Conservation (phyloP, 306 rosid species). For the Lathyrus oleraceus region DNA sequence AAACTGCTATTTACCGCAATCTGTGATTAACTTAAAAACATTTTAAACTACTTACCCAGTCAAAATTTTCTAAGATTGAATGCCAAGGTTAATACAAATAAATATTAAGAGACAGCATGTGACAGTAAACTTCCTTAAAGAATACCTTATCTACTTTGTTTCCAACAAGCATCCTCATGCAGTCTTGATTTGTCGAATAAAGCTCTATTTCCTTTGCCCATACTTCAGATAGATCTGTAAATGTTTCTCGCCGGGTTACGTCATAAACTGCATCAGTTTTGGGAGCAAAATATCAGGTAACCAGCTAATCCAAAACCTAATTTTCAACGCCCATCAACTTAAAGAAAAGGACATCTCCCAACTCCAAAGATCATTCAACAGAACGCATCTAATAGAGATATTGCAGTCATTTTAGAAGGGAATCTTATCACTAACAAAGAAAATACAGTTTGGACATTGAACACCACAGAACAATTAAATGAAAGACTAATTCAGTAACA, state of each 20-base stretch:
- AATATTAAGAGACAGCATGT: slow-evolving; percentile 5
- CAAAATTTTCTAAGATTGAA: slow-evolving; percentile 19
- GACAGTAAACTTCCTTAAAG: slow-evolving; percentile 14
- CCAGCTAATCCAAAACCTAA: slow-evolving; percentile 21
- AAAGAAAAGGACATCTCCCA: slow-evolving; percentile 12
- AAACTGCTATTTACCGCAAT: not conserved
- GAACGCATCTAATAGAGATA: slow-evolving; percentile 9
- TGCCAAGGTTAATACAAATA: slow-evolving; percentile 14
- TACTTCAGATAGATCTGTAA: slow-evolving; percentile 86
- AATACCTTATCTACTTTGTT: slow-evolving; percentile 96
- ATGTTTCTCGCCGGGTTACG: slow-evolving; percentile 88
- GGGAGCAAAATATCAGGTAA: slow-evolving; percentile 29
- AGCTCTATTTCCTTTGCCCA: slow-evolving; percentile 98
- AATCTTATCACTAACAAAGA: slow-evolving; percentile 1
- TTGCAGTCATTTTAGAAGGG: not conserved
- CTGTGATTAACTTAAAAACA: not conserved
- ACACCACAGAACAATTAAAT: not conserved
- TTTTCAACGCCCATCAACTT: slow-evolving; percentile 4
- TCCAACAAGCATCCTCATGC: slow-evolving; percentile 98
- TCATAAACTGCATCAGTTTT: slow-evolving; percentile 68
- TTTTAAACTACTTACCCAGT: not conserved
- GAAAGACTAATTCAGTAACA: slow-evolving; percentile 14
- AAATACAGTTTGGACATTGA: slow-evolving; percentile 25
- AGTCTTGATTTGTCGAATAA: slow-evolving; percentile 93
- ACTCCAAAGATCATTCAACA: slow-evolving; percentile 31